Percentiles rank a stretch among this genome's conserved stretches.
Conservation (phyloP, 495 filamentous ascomycete species). For the Aspergillus heteromorphus region DNA sequence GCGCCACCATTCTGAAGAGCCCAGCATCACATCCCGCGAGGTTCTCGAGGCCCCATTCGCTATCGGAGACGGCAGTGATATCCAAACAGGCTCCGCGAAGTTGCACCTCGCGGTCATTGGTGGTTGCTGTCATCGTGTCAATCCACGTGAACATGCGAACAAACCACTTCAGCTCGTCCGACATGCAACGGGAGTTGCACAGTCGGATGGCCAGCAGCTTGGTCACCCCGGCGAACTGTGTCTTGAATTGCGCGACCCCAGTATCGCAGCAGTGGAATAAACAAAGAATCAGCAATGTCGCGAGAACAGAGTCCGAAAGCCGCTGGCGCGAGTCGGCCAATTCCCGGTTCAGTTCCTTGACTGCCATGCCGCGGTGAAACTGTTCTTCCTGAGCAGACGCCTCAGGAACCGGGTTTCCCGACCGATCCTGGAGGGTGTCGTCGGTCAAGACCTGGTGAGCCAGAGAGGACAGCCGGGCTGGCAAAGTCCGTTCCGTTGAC, state of each 20-base stretch:
- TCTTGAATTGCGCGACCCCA: slow-evolving; percentile 85
- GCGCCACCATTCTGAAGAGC: slow-evolving; percentile 71
- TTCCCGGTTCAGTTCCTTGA: slow-evolving; percentile 76
- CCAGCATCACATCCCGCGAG: slow-evolving; percentile 80
- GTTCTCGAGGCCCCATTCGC: slow-evolving; percentile 80
- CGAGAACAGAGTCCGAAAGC: slow-evolving; percentile 80
- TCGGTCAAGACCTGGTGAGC: slow-evolving; percentile 45
- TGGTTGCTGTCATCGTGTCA: slow-evolving; percentile 86
- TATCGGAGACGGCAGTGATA: slow-evolving; percentile 57
- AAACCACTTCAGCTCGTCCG: slow-evolving; percentile 79
- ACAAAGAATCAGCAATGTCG: slow-evolving; percentile 81
- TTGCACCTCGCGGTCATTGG: slow-evolving; percentile 90
- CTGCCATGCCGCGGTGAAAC: slow-evolving; percentile 73
- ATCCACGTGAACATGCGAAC: slow-evolving; percentile 95
- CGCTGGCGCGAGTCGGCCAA: slow-evolving; percentile 68
- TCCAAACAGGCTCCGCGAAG: slow-evolving; percentile 65
- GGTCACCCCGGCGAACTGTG: slow-evolving; percentile 90
- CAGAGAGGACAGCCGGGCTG: slow-evolving; percentile 45
- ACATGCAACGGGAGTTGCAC: slow-evolving; percentile 50
- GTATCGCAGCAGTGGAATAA: slow-evolving; percentile 92
- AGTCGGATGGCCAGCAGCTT: slow-evolving; percentile 81
- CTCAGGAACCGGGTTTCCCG: slow-evolving; percentile 29
- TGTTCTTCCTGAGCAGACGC: slow-evolving; percentile 63
- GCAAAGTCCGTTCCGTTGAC: slow-evolving; percentile 39
- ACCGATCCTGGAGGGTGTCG: slow-evolving; percentile 30